A percentile compares a stretch with the other conserved stretches of the same genome.
phyloP scores from a whole-genome alignment of 805 yeast species.

The Suhomyces emberorum region DNA sequence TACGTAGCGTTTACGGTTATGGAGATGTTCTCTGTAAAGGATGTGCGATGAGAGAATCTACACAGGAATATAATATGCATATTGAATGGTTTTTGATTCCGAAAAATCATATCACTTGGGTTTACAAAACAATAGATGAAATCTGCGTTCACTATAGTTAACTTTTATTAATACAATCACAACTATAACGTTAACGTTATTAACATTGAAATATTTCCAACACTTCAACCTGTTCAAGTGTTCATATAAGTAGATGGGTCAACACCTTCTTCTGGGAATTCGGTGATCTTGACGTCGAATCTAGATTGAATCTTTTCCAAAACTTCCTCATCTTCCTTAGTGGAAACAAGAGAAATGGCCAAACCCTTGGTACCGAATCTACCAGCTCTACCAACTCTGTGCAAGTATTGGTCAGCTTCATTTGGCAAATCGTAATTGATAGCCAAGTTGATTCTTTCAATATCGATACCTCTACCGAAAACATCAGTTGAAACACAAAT shows the following conservation, averaged over 20 bases:
- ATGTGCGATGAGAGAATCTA: constrained; percentile 22
- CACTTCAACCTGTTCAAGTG: constrained; percentile 46
- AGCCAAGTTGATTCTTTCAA: constrained; percentile 96
- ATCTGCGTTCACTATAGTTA: constrained; percentile 4
- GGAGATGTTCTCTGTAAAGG: constrained; percentile 50
- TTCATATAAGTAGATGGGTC: constrained; percentile 98
- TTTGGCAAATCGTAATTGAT: constrained; percentile 95
- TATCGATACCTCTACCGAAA: constrained; percentile 99
- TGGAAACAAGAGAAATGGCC: constrained; percentile 84
- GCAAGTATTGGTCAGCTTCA: constrained; percentile 97
- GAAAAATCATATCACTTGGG: constrained; percentile 29
- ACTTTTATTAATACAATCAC: constrained; percentile 3
- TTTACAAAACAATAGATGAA: constrained; percentile 33
- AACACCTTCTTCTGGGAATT: constrained; percentile 96
- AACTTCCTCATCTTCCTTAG: constrained; percentile 84
- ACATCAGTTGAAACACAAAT: constrained; percentile 98
- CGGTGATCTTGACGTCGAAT: constrained; percentile 92
- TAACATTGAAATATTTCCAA: neutral
- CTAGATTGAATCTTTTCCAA: constrained; percentile 92
- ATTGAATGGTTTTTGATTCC: constrained; percentile 59
- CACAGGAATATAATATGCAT: constrained; percentile 35
- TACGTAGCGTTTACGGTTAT: constrained; percentile 41
- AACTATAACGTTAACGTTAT: neutral
- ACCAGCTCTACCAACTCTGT: constrained; percentile 99
- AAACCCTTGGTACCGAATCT: constrained; percentile 99